These are phyloP conservation scores for Striga hermonthica DNA, from an alignment of 305 asterid genomes.

Conservation along the genomic window DNA sequence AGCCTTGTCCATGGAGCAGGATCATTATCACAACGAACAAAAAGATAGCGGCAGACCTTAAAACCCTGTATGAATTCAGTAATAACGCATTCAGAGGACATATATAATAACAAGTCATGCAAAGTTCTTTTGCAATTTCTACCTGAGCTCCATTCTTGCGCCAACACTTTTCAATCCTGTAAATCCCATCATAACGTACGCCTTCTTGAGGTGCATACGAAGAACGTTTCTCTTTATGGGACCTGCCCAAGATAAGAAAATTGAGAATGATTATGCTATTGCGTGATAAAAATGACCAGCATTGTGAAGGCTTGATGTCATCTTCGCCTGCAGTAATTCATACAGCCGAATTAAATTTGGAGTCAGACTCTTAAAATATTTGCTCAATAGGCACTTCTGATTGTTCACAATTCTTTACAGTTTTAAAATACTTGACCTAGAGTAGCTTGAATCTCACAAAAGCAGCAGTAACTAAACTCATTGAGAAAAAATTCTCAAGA, in stretches of 20 bases:
- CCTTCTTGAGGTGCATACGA: slow-evolving; percentile 78
- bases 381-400: slow-evolving; percentile 1
- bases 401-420: not conserved
- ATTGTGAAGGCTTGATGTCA: not conserved
- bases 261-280: not conserved
- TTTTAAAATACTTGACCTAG: not conserved
- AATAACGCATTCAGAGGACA: slow-evolving; percentile 10
- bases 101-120: slow-evolving; percentile 14
- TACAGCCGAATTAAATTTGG: not conserved
- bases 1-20: slow-evolving; percentile 97
- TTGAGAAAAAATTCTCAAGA: not conserved
- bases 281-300: slow-evolving; percentile 2
- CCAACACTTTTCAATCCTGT: slow-evolving; percentile 91
- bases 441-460: not conserved
- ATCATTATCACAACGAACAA: slow-evolving; percentile 93
- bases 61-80: slow-evolving; percentile 47
- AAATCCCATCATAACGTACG: slow-evolving; percentile 85
- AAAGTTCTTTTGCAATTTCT: slow-evolving; percentile 15
- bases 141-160: slow-evolving; percentile 73
- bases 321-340: slow-evolving; percentile 16
- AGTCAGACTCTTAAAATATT: not conserved
- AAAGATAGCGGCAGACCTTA: slow-evolving; percentile 76
- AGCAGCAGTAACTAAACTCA: not conserved
- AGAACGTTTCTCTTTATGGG: slow-evolving; percentile 75
- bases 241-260: slow-evolving; percentile 42